Percentiles rank a stretch among this genome's conserved stretches.
phyloP scores from a whole-genome alignment of 495 filamentous ascomycete species.

The Aspergillus coremiiformis region DNA sequence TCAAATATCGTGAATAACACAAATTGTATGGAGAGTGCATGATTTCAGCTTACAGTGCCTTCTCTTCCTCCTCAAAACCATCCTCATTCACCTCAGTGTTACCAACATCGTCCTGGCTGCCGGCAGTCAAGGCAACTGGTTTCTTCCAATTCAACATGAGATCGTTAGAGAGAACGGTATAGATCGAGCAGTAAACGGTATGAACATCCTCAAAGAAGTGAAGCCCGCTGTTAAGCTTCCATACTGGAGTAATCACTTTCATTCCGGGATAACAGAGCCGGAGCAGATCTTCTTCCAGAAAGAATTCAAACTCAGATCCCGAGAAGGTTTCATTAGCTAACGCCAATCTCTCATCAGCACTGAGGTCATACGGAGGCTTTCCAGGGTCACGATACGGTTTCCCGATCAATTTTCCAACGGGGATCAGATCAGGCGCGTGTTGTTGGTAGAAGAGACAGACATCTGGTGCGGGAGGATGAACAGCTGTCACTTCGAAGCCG shows the following conservation, averaged over 20 bases:
- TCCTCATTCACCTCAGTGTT: constrained; percentile 5
- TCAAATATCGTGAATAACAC: too few species aligned
- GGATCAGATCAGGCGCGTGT: constrained; percentile 27
- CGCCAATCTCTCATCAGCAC: constrained; percentile 29
- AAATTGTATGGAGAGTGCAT: neutral
- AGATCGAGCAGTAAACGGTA: constrained; percentile 49
- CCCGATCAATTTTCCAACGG: constrained; percentile 39
- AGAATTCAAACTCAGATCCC: constrained; percentile 49
- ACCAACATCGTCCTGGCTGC: constrained; percentile 9
- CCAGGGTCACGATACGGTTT: constrained; percentile 37
- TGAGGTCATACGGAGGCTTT: constrained; percentile 35
- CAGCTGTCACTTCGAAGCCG: constrained; percentile 51
- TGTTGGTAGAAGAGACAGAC: constrained; percentile 35
- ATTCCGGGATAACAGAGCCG: constrained; percentile 59
- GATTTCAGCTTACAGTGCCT: neutral
- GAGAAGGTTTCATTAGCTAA: constrained; percentile 19
- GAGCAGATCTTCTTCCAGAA: constrained; percentile 61
- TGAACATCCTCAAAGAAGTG: constrained; percentile 52
- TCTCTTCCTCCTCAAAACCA: neutral
- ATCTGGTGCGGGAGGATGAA: constrained; percentile 34
- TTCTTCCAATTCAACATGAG: constrained; percentile 60
- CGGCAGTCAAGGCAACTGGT: constrained; percentile 27
- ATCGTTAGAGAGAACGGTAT: constrained; percentile 62
- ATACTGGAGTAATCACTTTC: constrained; percentile 63
- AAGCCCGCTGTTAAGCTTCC: constrained; percentile 54